Base-by-base conservation (phyloP, 2,329 filamentous ascomycete species). In the Tolypocladium tropicale region DNA sequence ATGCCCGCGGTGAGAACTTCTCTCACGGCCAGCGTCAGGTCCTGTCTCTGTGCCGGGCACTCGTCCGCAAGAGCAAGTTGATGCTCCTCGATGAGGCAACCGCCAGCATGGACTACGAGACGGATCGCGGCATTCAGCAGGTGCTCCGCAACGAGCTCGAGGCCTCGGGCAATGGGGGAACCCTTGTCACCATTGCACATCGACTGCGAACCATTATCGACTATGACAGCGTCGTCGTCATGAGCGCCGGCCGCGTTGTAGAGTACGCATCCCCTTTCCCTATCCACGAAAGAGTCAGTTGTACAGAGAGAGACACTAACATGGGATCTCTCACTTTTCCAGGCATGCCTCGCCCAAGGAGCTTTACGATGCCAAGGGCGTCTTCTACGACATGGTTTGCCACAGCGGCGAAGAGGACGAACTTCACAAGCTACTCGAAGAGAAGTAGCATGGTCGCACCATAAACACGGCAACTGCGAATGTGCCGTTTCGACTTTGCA, bases 31-130 rank as follows among this genome's bases (percentile, higher is more conserved):
- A 83, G 67, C 74, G 80, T 0, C 80, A 83, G 60, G 78, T 83
- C 1, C 73, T 83, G 12, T 80, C 78, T n/a, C 71, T 83, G 2
- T 80, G 79, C 55, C 74, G 80, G 12, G 80, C 80, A 0, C 71
- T 82, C 34, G 77, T 82, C 55, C 75, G 80, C 32, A 72, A 76
- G 56, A 79, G 76, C 64, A 79, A 78, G 65, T 68, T 83, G 30
- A 76, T 83, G 72, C 67, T 83, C 2, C 71, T 81, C 12, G 81
- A 83, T 62, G 80, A 83, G 65, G 81, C 81, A 11, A 83, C 80
- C 2, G 79, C 80, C 28, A 81, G 78, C 60, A 81, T 83, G 72
- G 80, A 83, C 61, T 79, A 80, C 57, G 76, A 80, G 64, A 82
- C 80, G 30, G 80, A 83, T 57, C 70, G 72, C 36, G 77, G 76